Evolutionary conservation across 176 grass and related monocot genomes (phyloP).

Genomic region (Chrysopogon serrulatus): DNA sequence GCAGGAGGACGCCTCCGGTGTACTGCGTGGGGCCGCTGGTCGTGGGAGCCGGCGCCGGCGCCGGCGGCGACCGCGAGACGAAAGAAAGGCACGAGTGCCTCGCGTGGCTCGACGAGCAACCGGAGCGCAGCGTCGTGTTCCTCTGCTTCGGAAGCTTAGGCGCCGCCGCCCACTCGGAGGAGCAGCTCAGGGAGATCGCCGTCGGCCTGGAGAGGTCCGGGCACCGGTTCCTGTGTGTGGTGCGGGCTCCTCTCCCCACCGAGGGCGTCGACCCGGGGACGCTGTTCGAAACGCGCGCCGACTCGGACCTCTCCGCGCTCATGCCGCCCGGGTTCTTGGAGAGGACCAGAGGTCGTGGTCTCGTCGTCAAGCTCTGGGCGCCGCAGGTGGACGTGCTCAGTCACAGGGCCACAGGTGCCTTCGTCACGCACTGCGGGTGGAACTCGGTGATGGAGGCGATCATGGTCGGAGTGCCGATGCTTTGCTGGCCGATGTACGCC

Average conservation of each 20-base stretch:
- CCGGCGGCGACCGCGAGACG: background rate
- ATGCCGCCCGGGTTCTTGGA: conserved; percentile 35
- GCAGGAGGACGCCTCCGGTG: background rate
- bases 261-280: background rate
- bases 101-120: conserved; percentile 54
- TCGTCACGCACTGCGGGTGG: conserved; percentile 9
- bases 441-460: conserved; percentile 51
- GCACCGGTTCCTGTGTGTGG: conserved; percentile 45
- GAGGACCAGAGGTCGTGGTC: conserved; percentile 7
- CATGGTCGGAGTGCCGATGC: no score
- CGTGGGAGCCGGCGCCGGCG: background rate
- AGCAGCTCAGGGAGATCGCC: conserved; percentile 39
- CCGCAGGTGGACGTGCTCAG: conserved; percentile 45
- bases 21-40: conserved; percentile 4
- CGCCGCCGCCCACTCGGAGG: background rate
- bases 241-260: conserved; percentile 13
- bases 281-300: background rate
- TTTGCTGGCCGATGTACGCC: no score
- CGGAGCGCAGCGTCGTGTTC: conserved; percentile 40
- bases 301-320: background rate
- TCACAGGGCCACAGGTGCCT: background rate
- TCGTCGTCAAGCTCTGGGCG: conserved; percentile 41
- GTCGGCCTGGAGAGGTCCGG: conserved; percentile 34
- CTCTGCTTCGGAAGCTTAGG: conserved; percentile 60
- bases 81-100: conserved; percentile 34